Evolutionary conservation across 192 early-diverging fungal species (phyloP).

Genomic region (Umbelopsis ramanniana): DNA sequence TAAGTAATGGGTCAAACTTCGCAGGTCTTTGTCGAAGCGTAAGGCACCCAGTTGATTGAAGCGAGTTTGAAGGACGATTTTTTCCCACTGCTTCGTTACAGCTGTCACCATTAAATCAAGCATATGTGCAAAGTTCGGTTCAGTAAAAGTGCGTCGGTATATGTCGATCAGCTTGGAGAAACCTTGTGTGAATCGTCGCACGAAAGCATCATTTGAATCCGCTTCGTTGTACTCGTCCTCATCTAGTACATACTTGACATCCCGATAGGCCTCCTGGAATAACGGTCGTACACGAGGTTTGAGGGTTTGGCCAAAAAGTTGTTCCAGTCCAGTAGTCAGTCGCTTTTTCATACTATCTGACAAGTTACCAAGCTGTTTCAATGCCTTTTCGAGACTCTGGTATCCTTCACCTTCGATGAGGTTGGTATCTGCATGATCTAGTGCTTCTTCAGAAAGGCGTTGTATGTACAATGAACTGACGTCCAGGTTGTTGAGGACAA

Average conservation of each 20-base stretch:
- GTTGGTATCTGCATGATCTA: slow-evolving; percentile 48
- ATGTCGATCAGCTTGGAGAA: slow-evolving; percentile 49
- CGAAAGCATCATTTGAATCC: slow-evolving; percentile 80
- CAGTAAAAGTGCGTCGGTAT: slow-evolving; percentile 60
- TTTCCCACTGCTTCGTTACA: slow-evolving; percentile 84
- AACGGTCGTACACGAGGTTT: slow-evolving; percentile 81
- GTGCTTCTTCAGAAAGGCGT: slow-evolving; percentile 71
- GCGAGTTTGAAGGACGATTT: slow-evolving; percentile 79
- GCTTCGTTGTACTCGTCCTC: slow-evolving; percentile 92
- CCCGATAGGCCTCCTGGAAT: slow-evolving; percentile 80
- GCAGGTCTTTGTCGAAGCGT: slow-evolving; percentile 91
- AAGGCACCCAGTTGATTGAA: slow-evolving; percentile 94
- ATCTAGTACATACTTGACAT: slow-evolving; percentile 87
- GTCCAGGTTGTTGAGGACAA: slow-evolving; percentile 89
- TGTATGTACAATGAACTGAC: slow-evolving; percentile 80
- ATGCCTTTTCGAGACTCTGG: slow-evolving; percentile 58
- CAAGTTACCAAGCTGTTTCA: slow-evolving; percentile 61
- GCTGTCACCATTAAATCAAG: slow-evolving; percentile 71
- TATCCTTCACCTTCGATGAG: slow-evolving; percentile 54
- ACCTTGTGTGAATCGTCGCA: slow-evolving; percentile 78
- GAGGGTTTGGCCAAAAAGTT: slow-evolving; percentile 77
- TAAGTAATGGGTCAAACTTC: slow-evolving; percentile 72
- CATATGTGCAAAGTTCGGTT: slow-evolving; percentile 69
- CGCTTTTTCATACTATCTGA: slow-evolving; percentile 56
- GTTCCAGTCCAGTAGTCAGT: slow-evolving; percentile 65